Evolutionary conservation across 1,284 basidiomycete genomes (phyloP), one percentile per base, ranked within the genome.

Genomic region (Tranzscheliella williamsii): DNA sequence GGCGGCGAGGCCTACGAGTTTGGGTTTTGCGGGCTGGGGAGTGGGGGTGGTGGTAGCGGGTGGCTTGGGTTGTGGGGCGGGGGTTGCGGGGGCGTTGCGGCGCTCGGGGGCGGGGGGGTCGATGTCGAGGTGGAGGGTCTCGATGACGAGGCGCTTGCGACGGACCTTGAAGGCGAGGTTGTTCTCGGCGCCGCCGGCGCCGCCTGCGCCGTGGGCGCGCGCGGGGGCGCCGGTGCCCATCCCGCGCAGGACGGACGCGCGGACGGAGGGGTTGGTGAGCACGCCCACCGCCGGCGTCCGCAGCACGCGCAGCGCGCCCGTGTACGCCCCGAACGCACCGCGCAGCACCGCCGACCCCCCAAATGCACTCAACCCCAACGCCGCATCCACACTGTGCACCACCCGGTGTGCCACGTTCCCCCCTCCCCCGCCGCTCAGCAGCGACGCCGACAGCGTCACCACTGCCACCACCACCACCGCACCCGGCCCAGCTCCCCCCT

Each of bases 101-200:
- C 92, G 82, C 78, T 95, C 93, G 12, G 86, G 84, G 5, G 91
- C 86, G 5, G 92, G 92, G 9, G 92, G 93, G 75, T 95, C 92
- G 4, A 91, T 83, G 72, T 93, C 94, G 11, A 96, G 82, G 80
- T 95, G 91, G 49, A 96, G 81, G 18, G 91, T 96, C 80, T 97
- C 93, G 62, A 97, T 85, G 18, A 94, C 82, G 38, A 96, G 81
- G 29, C 89, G 80, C 75, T 90, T 91, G 55, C 93, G 82, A 71
- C 87, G 93, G 68, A 91, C 89, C 76, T 88, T 90, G 83, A 97
- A 98, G 5, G 89, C 91, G 15, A 98, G 83, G 70, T 97, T 96
- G 79, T 97, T 96, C 78, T 96, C 81, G 23, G 75, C 70, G 3
- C 72, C 75, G 0, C 81, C 82, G 13, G 79, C 91, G 13, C 90